Evolutionary conservation across 768 basidiomycete genomes (phyloP), one percentile per base, ranked within the genome.

Genomic region (Cystoderma amianthinum): DNA sequence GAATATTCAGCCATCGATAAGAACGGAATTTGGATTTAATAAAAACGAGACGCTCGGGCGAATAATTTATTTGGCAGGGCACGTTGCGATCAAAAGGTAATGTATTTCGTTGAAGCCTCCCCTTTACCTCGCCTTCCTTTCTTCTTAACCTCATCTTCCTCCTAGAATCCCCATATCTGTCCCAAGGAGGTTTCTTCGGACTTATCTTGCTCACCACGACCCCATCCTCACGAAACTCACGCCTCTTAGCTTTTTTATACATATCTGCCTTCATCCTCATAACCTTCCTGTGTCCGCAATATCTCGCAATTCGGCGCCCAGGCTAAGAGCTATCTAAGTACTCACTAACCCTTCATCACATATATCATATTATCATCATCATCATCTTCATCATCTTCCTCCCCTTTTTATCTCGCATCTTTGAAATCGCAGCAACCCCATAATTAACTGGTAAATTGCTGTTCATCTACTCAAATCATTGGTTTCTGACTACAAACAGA

Each of bases 61-160:
- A n/a, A n/a, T n/a, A n/a, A n/a, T n/a, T n/a, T n/a, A n/a, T n/a
- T n/a, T n/a, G n/a, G n/a, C 66, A 65, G 74, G 80, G 76, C 82
- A 85, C 82, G 81, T 83, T 83, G 80, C 68, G 68, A 83, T 82
- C 80, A 82, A 80, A 82, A 79, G 64, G 65, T 69, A 63, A 50
- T 58, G 67, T 70, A 62, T 61, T 62, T 53, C 54, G 55, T 59
- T 56, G 53, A 67, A 64, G 72, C 76, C 76, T 75, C 55, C 68
- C 73, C 68, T 71, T 66, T 71, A 68, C 73, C 74, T 77, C 74
- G 63, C 71, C 69, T 68, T 72, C 63, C 59, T 63, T 60, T 61
- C 64, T 68, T 69, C 66, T 60, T 68, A 63, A 67, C 65, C 64
- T 64, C 60, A 52, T 54, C 50, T 57, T 58, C 59, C 55, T 47